These are phyloP conservation scores for Chimonanthus praecox DNA, from an alignment of 164 flowering plant genomes.

Conservation along the genomic window DNA sequence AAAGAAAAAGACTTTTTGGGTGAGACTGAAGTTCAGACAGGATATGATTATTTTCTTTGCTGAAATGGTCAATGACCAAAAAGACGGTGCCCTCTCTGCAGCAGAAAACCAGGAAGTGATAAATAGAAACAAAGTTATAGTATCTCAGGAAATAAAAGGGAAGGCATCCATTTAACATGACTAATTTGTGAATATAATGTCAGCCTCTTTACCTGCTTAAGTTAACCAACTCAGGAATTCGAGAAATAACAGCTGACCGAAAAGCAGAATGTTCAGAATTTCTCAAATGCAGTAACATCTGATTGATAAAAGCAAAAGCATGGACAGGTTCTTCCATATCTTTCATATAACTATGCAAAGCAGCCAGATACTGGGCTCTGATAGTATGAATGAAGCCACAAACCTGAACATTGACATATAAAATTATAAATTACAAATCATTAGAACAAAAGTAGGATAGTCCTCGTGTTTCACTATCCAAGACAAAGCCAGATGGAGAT, in stretches of 20 bases:
- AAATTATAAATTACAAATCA: neutral
- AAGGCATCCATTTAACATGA: neutral
- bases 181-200: neutral
- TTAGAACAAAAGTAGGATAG: neutral
- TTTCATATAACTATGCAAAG: conserved; percentile 82
- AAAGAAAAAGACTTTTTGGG: conserved; percentile 82
- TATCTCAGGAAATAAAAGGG: neutral
- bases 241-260: conserved; percentile 57
- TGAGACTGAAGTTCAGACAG: conserved; percentile 53
- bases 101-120: conserved; percentile 10
- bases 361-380: conserved; percentile 54
- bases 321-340: conserved; percentile 77
- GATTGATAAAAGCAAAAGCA: conserved; percentile 77
- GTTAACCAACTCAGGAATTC: conserved; percentile 61
- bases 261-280: conserved; percentile 46
- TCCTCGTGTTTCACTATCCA: neutral
- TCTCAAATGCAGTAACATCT: conserved; percentile 30
- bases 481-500: neutral
- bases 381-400: conserved; percentile 74
- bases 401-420: conserved; percentile 40
- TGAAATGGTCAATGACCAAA: conserved; percentile 60
- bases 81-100: conserved; percentile 76
- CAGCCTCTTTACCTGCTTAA: conserved; percentile 63
- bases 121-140: neutral
- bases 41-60: conserved; percentile 41